Base-by-base conservation (phyloP, 306 rosid species). In the Dalbergia cochinchinensis region DNA sequence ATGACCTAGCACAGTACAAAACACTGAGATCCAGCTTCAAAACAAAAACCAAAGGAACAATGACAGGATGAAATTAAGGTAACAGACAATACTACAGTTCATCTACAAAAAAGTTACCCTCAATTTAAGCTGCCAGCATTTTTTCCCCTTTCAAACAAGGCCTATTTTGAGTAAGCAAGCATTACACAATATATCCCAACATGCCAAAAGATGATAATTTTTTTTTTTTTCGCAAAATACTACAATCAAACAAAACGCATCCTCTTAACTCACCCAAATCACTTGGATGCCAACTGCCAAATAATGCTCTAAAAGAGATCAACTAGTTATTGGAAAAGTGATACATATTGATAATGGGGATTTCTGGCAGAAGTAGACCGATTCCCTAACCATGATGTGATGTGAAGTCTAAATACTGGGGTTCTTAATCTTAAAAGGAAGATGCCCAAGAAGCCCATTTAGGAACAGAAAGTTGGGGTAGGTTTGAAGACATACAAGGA, bases 181-280 rank as follows among this genome's bases (percentile, higher is more conserved):
- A 61, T 50, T 34, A 8, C 65, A 77, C 34, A 62, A 50, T 51
- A 71, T 54, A 66, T 61, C 42, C 65, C 22, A 65, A 51, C 61
- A 35, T 26, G 75, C 34, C 71, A 58, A 18, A 61, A 63, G 65
- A 55, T 63, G 34, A 53, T 16, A 62, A 66, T 42, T 2, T 54
- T n/a, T 16, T 31, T 45, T 54, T n/a, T 16, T 31, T 45, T n/a
- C n/a, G 45, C 41, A 51, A 72, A 51, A 65, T 53, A 9, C 7
- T 54, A 58, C 42, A 66, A 41, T 41, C 72, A 80, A 76, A 64
- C 47, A 19, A 69, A 73, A 58, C 69, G 51, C 54, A 65, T 75
- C 57, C 53, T 19, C 44, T 72, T 20, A 34, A 45, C 54, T 15
- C 39, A 71, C 41, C 76, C 77, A 44, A 22, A 7, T 44, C 63